Evolutionary conservation across 164 flowering plant genomes (phyloP), one percentile per base, ranked within the genome.

Genomic region (Annona cherimola): DNA sequence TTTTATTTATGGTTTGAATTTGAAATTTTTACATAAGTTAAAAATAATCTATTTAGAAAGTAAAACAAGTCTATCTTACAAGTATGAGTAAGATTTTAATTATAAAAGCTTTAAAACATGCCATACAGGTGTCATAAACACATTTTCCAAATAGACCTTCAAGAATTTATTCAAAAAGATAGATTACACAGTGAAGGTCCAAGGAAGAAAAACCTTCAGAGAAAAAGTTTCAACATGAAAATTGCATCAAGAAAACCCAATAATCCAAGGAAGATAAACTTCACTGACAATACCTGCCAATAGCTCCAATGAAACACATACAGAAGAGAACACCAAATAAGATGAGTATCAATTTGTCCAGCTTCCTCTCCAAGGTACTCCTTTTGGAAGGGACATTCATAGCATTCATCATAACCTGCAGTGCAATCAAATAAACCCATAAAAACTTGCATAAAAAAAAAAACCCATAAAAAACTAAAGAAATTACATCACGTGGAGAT

Each of bases 311-410:
- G 45, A 93, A 72, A 78, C 99, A 95, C 99, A 95, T 91, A 59
- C 60, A 19, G 74, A 90, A 90, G 64, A 95, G 94, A 80, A 74
- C 81, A 73, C 81, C 83, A 80, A 95, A 91, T 45, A 95, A 87
- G 44, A 88, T 61, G 40, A 93, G 88, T 66, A 95, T 95, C 62
- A 95, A 94, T 80, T 91, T 90, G 85, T 95, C 99, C 69, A 95
- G 94, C 79, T 95, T 95, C 88, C 87, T 92, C 80, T 95, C 99
- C 71, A 95, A 82, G 50, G 99, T 95, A 83, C 99, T 95, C 79
- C 99, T 84, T 80, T 95, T 95, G 66, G 98, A 95, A 76, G 98
- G 99, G 65, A 91, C 95, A 82, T 91, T 95, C 99, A 95, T 95
- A 54, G 99, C 68, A 81, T 95, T 95, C 99, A 95, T 95, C 99